Base-by-base conservation (phyloP, 2,329 filamentous ascomycete genomes). In the Phialocephala sp. region DNA sequence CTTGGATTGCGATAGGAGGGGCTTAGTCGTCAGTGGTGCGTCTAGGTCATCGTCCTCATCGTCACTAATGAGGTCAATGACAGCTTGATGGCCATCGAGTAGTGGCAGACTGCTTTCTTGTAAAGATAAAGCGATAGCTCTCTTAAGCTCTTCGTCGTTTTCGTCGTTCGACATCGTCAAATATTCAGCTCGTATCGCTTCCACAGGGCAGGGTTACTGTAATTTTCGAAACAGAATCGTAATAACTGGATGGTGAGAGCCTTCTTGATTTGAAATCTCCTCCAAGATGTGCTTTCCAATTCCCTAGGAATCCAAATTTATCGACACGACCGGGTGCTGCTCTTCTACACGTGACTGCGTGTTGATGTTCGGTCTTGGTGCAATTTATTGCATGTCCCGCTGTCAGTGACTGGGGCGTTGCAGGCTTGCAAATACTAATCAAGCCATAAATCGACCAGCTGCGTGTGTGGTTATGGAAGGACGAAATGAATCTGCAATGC, bases 111-210 rank as follows among this genome's bases (percentile, higher is more conserved):
- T 52, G 11, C 14, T 18, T 37, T 70, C 63, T 66, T 66, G 43
- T 50, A 89, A 78, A 9, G 87, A 89, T 35, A 89, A 76, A 18
- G 83, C 86, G 64, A 91, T 88, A 36, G 88, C 88, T 66, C 80
- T 81, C 35, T 82, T 82, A n/a, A 89, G 76, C 36, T 87, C 85
- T 66, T 87, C 85, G 60, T 90, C 74, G 39, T 54, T 71, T 15
- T 75, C 74, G 4, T 65, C 66, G 41, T 76, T 71, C 14, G 73
- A 69, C 75, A 77, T 77, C 24, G 24, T 57, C 5, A 8, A 27
- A 35, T 15, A 9, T 3, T 54, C 24, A 11, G 11, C 4, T 11
- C n/a, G 27, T 32, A 32, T 32, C 27, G 27, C 27, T 32, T 32
- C 27, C 3, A 32, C 6, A 32, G 27, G 27, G 27, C 6, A 32